These are phyloP conservation scores for Gloeopeniophorella convolvens DNA, from an alignment of 768 basidiomycete species.

Conservation along the genomic window DNA sequence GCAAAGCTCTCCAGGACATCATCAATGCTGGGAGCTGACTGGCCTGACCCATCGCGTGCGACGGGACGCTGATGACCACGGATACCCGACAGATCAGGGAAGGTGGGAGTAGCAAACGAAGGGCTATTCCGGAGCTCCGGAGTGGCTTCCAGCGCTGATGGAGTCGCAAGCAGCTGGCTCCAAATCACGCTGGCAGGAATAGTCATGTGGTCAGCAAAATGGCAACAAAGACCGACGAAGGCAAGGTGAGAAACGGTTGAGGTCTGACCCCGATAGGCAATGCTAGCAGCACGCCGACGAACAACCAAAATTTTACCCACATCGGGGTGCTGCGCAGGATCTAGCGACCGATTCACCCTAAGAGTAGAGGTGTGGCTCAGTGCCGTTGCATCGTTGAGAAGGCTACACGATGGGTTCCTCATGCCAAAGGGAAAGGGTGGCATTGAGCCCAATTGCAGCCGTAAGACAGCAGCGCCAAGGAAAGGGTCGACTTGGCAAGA, in stretches of 20 bases:
- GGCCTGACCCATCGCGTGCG: not conserved
- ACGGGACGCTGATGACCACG: not conserved
- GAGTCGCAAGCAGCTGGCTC: constrained; percentile 13
- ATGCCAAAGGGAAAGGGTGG: too few species aligned
- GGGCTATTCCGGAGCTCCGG: not conserved
- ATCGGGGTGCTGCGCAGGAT: too few species aligned
- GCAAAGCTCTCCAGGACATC: constrained; percentile 27
- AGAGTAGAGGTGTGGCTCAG: too few species aligned
- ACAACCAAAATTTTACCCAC: too few species aligned
- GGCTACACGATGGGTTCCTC: too few species aligned
- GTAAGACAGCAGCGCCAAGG: too few species aligned
- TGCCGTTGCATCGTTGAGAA: too few species aligned
- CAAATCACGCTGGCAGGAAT: constrained; percentile 18
- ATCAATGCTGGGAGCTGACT: not conserved
- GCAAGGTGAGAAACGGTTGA: not conserved
- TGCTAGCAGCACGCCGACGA: too few species aligned
- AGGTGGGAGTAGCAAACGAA: not conserved
- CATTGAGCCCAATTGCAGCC: too few species aligned
- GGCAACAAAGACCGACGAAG: not conserved
- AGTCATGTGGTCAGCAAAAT: constrained; percentile 1
- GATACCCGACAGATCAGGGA: constrained; percentile 15
- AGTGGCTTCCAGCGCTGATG: not conserved
- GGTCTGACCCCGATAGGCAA: too few species aligned
- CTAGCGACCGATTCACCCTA: too few species aligned
- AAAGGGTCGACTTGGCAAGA: too few species aligned